These are phyloP conservation scores for Spongospora subterranea DNA, from an alignment of 208 protist genomes.

Conservation along the genomic window DNA sequence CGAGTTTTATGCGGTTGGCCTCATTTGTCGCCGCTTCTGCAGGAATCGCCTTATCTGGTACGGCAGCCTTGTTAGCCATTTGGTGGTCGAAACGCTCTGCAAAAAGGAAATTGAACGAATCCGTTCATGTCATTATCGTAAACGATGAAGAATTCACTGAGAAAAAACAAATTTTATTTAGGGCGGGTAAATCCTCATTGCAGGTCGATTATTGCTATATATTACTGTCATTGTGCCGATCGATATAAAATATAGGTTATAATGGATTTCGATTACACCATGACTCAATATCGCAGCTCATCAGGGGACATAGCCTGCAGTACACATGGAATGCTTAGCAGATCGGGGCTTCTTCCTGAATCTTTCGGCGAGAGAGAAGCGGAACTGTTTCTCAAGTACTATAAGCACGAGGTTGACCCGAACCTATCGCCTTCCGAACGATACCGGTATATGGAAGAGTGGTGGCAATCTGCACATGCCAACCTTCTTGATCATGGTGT, in stretches of 20 bases:
- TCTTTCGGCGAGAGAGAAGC: neutral
- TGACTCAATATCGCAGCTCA: neutral
- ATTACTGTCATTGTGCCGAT: neutral
- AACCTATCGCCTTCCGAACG: conserved; percentile 20
- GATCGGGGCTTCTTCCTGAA: conserved; percentile 15
- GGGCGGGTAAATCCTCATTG: neutral
- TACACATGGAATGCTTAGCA: conserved; percentile 21
- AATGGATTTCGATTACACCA: conserved; percentile 51
- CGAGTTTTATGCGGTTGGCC: neutral
- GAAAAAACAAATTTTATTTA: conserved; percentile 47
- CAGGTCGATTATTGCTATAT: neutral
- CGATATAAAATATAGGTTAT: neutral
- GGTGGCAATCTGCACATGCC: conserved; percentile 18
- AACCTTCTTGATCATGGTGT: neutral
- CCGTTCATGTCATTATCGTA: neutral
- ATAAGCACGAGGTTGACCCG: conserved; percentile 13
- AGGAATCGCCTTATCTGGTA: neutral
- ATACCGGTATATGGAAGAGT: conserved; percentile 36
- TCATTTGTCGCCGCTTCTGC: neutral
- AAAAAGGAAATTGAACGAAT: neutral
- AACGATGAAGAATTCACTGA: conserved; percentile 41
- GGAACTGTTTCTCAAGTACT: conserved; percentile 10
- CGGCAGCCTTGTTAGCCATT: neutral
- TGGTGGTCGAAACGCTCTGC: neutral
- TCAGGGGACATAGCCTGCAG: neutral